Evolutionary conservation across 768 basidiomycete genomes (phyloP).

Genomic region (Boletus rubescentipes): DNA sequence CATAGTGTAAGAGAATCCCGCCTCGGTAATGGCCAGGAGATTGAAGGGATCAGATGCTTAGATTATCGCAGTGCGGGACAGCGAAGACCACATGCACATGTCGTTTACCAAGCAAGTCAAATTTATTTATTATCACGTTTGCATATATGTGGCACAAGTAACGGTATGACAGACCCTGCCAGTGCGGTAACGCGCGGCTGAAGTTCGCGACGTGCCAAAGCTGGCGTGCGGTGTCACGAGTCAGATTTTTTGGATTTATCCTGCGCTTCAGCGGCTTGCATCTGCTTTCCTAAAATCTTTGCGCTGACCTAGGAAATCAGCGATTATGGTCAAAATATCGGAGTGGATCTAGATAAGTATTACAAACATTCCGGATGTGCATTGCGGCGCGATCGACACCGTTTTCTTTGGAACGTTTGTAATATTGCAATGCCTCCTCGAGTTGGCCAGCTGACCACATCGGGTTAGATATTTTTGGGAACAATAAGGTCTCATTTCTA

Average conservation of each 20-base stretch:
- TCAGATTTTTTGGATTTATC: constrained; percentile 32
- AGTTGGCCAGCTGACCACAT: constrained; percentile 63
- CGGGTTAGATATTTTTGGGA: constrained; percentile 32
- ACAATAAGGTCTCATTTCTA: constrained; percentile 33
- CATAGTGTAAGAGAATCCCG: constrained; percentile 18
- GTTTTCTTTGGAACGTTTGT: constrained; percentile 72
- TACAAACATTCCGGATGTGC: constrained; percentile 78
- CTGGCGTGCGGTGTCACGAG: constrained; percentile 20
- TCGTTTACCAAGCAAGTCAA: constrained; percentile 6
- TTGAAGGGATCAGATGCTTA: constrained; percentile 26
- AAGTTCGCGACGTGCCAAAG: constrained; percentile 2
- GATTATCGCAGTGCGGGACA: constrained; percentile 11
- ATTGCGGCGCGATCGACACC: constrained; percentile 81
- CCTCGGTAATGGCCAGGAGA: constrained; percentile 27
- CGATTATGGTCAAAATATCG: constrained; percentile 9
- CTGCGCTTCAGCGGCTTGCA: constrained; percentile 38
- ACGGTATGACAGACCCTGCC: constrained; percentile 14
- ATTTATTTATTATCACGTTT: constrained; percentile 14
- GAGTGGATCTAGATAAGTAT: constrained; percentile 17
- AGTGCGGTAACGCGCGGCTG: constrained; percentile 3
- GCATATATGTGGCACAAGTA: constrained; percentile 9
- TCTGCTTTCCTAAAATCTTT: constrained; percentile 67
- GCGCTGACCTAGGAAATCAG: constrained; percentile 63
- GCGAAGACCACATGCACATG: constrained; percentile 11
- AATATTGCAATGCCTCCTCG: constrained; percentile 78